Evolutionary conservation across 192 early-diverging fungal genomes (phyloP).

Genomic region (Coemansia sp.): DNA sequence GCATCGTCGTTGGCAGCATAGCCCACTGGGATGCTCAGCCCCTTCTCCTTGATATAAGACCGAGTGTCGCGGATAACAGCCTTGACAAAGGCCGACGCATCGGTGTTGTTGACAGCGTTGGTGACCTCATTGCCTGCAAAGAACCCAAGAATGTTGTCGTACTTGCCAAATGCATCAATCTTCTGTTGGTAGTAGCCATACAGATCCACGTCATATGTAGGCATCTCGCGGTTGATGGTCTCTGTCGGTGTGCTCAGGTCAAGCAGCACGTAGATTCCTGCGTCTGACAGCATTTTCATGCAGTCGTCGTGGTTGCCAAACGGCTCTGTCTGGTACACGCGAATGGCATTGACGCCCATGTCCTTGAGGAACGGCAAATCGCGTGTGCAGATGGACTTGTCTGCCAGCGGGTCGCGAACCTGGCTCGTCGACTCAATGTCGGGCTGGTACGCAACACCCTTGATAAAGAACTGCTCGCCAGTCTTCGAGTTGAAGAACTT

Average conservation of each 20-base stretch:
- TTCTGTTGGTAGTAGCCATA: constrained; percentile 59
- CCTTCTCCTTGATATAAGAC: constrained; percentile 57
- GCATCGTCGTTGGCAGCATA: constrained; percentile 76
- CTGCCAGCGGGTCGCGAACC: constrained; percentile 63
- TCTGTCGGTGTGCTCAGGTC: constrained; percentile 62
- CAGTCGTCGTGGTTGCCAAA: constrained; percentile 65
- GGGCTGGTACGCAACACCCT: constrained; percentile 76
- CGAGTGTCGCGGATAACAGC: constrained; percentile 69
- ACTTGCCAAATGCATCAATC: constrained; percentile 67
- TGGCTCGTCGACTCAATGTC: constrained; percentile 37
- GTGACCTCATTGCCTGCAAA: constrained; percentile 77
- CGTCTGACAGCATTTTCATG: constrained; percentile 64
- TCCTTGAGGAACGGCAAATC: constrained; percentile 66
- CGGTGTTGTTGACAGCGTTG: constrained; percentile 61
- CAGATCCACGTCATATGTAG: constrained; percentile 59
- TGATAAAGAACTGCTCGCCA: constrained; percentile 74
- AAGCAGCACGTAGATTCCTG: constrained; percentile 72
- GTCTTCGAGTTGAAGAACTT: constrained; percentile 72
- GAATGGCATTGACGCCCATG: constrained; percentile 67
- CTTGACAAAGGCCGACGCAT: constrained; percentile 66
- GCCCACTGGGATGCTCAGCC: constrained; percentile 66
- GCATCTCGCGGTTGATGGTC: constrained; percentile 65
- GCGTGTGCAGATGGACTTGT: constrained; percentile 59
- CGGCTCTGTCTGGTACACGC: constrained; percentile 70
- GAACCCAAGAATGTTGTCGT: constrained; percentile 66